Base-by-base conservation (phyloP, 306 rosid species). In the Cicer cuneatum region DNA sequence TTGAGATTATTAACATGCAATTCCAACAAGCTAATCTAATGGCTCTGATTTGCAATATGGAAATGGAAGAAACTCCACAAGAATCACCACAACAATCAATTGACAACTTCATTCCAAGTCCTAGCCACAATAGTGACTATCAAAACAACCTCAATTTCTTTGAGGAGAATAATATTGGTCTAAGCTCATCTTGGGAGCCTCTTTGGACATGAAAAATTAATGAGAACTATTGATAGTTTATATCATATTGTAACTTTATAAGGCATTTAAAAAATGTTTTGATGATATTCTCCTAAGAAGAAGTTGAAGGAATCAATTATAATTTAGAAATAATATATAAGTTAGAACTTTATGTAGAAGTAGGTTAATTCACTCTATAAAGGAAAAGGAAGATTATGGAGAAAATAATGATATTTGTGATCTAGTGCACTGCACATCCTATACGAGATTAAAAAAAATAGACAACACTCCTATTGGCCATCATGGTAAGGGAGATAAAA, bases 21-120 rank as follows among this genome's bases (percentile, higher is more conserved):
- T 59, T 87, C 24, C 97, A 93, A 70, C 97, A 93, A 29, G 85
- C 96, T 83, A 91, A 93, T 75, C 89, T 93, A 0, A 82, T 93
- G 48, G 83, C 98, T 64, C 59, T 91, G 0, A 74, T 93, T 78
- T 89, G 91, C 89, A 29, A 29, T 29, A 89, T 85, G 98, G 90
- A 93, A 70, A 78, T 89, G 86, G 10, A 91, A 16, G 86, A 86
- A 21, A 74, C 92, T 43, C 90, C 85, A 45, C 85, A 64, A 0
- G 15, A 68, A 29, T 70, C 89, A 24, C 87, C 84, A 8, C 91
- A 78, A n/a, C 87, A 90, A 62, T 83, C 87, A 1, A n/a, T 82
- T 2, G 87, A 89, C 68, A 74, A 84, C 47, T 84, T 84, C 66
- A 75, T 77, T 57, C 24, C 79, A 49, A 76, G 81, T 41, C 76